These are phyloP conservation scores for Xylaria sp. DNA, from an alignment of 2,329 filamentous ascomycete species.

Conservation along the genomic window DNA sequence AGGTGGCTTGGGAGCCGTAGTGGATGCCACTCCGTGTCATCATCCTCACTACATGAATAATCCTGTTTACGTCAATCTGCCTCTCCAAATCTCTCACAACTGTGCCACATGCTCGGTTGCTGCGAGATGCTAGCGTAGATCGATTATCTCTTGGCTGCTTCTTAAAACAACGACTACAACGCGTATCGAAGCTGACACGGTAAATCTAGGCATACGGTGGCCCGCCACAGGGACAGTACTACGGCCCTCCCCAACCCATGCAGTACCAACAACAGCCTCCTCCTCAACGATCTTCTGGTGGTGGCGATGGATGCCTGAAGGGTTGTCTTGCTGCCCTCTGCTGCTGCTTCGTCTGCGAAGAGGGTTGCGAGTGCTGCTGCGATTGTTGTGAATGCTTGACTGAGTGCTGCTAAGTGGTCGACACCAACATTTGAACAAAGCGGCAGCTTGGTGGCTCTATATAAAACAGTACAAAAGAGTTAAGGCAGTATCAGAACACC, in stretches of 20 bases:
- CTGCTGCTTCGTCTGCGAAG: constrained; percentile 63
- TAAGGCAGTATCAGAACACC: background rate
- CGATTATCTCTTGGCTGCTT: background rate
- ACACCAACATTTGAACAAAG: background rate
- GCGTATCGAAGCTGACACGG: constrained; percentile 19
- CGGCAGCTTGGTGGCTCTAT: background rate
- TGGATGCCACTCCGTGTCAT: constrained; percentile 8
- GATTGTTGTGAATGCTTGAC: constrained; percentile 59
- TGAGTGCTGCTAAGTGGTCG: constrained; percentile 49
- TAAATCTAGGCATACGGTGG: constrained; percentile 53
- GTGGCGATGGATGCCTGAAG: constrained; percentile 56
- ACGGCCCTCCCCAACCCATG: constrained; percentile 56
- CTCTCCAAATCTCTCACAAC: background rate
- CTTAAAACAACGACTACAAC: background rate
- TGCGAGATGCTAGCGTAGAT: background rate
- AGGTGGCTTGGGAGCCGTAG: constrained; percentile 1
- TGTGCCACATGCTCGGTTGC: background rate
- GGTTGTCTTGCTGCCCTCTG: constrained; percentile 61
- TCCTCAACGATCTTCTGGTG: constrained; percentile 49
- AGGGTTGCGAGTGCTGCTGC: constrained; percentile 62
- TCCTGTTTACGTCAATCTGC: background rate
- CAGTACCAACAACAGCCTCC: constrained; percentile 59
- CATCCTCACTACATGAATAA: constrained; percentile 1
- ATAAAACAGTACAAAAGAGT: background rate
- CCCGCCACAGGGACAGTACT: constrained; percentile 54